Evolutionary conservation across 2,329 filamentous ascomycete genomes (phyloP), one percentile per base, ranked within the genome.

Genomic region (Fusarium nurragi): DNA sequence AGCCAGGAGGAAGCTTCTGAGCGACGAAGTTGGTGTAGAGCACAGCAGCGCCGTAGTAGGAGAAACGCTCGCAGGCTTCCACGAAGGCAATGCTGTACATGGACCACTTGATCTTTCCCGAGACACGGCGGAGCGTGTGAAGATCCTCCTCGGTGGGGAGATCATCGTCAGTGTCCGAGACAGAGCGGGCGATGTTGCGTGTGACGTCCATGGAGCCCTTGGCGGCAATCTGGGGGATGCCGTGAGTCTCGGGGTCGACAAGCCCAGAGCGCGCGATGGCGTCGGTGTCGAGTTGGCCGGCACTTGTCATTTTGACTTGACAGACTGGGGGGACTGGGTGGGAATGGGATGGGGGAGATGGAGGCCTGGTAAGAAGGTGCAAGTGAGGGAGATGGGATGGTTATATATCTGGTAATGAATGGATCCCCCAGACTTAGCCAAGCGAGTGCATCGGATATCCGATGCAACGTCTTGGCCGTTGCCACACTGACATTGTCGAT

Each of bases 21-120:
- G 86, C 84, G 70, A 89, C 83, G 71, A 87, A 90, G 77, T 89
- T 89, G 73, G 86, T 86, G 85, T 89, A 91, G 26, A 91, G 81
- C 28, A 88, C 83, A 39, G 86, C 84, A 6, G 88, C 88, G 52
- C 90, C 90, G 72, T 93, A 92, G 84, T 92, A 93, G 14, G 88
- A 90, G 78, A 91, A 92, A 45, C 90, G 88, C 78, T 93, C 90
- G 78, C 88, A 91, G 54, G 92, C 79, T 77, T 93, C 90, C 58
- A 90, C 86, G 62, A 92, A 87, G 44, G 88, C 89, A 58, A 93
- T 86, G 23, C 87, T 88, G 77, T 87, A 93, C 56, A 89, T 84
- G 52, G 83, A 79, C 83, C 84, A 88, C 45, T 88, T 87, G 60
- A 93, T 85, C 71, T 82, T 82, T 62, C 86, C 88, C 13, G 87